Evolutionary conservation across 2,329 filamentous ascomycete species (phyloP), one percentile per base, ranked within the genome.

Genomic region (Mariannaea elegans): DNA sequence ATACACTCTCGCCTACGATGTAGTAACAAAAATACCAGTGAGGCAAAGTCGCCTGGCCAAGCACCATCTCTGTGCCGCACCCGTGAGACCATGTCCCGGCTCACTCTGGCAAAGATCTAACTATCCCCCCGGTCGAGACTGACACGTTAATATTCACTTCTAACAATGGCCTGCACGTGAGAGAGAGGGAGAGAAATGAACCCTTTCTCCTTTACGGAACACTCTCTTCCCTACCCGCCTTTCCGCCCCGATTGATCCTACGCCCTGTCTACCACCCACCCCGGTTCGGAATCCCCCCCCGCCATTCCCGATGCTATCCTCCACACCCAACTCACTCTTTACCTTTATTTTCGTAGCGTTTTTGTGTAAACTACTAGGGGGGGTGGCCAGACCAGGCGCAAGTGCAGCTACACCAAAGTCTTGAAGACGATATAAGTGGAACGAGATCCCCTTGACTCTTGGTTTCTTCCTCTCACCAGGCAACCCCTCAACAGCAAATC

Each of bases 341-440:
- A 24, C 19, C 9, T 47, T 10, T 52, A 52, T 44, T 23, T 51
- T 21, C 31, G 63, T 56, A 21, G 56, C 10, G 19, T 41, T n/a
- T n/a, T n/a, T n/a, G n/a, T n/a, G n/a, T n/a, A n/a, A n/a, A n/a
- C n/a, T n/a, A n/a, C n/a, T n/a, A n/a, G n/a, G n/a, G n/a, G n/a
- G n/a, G n/a, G n/a, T n/a, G 60, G 47, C 44, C 56, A 67, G 55
- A 53, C 45, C n/a, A n/a, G n/a, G n/a, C n/a, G n/a, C n/a, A n/a
- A n/a, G n/a, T n/a, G n/a, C n/a, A n/a, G n/a, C n/a, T n/a, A n/a
- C n/a, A n/a, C n/a, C n/a, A n/a, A n/a, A n/a, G n/a, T 16, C 10
- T 56, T 50, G 49, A 59, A 45, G 36, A 59, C 52, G 46, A 57
- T 71, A 71, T 71, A 71, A 71, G 66, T 65, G 62, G 55, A 65